These are phyloP conservation scores for Nakazawaea holstii DNA, from an alignment of 805 yeast species.

Conservation along the genomic window DNA sequence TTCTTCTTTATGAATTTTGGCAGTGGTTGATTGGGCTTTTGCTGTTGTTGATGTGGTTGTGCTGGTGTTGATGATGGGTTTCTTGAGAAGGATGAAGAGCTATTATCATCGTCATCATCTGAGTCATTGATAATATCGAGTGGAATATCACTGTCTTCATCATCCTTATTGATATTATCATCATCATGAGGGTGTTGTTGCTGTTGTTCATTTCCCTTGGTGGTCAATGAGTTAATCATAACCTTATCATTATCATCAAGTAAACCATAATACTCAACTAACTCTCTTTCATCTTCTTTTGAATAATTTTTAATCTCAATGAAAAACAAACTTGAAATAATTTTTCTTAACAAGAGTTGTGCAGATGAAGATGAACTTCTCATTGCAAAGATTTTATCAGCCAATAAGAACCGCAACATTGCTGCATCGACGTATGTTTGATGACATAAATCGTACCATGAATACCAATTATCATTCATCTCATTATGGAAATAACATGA, in stretches of 20 bases:
- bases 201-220: not conserved
- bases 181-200: not conserved
- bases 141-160: constrained; percentile 3
- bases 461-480: constrained; percentile 23
- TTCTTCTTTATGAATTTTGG: not conserved
- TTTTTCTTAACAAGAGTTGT: constrained; percentile 6
- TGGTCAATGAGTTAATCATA: constrained; percentile 2
- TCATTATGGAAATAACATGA: constrained; percentile 14
- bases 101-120: not conserved
- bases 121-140: constrained; percentile 1
- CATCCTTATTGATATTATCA: constrained; percentile 6
- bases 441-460: constrained; percentile 31
- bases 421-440: constrained; percentile 33
- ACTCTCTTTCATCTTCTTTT: constrained; percentile 12
- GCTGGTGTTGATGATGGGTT: not conserved
- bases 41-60: not conserved
- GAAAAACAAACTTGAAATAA: constrained; percentile 12
- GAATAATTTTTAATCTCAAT: constrained; percentile 13
- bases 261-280: constrained; percentile 25
- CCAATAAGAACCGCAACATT: constrained; percentile 29
- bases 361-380: constrained; percentile 3
- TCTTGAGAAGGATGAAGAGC: too few species aligned
- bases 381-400: constrained; percentile 20
- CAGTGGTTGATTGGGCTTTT: not conserved
- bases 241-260: constrained; percentile 20